phyloP scores from a whole-genome alignment of 2,329 filamentous ascomycete genomes.

The Nakataea oryzae region DNA sequence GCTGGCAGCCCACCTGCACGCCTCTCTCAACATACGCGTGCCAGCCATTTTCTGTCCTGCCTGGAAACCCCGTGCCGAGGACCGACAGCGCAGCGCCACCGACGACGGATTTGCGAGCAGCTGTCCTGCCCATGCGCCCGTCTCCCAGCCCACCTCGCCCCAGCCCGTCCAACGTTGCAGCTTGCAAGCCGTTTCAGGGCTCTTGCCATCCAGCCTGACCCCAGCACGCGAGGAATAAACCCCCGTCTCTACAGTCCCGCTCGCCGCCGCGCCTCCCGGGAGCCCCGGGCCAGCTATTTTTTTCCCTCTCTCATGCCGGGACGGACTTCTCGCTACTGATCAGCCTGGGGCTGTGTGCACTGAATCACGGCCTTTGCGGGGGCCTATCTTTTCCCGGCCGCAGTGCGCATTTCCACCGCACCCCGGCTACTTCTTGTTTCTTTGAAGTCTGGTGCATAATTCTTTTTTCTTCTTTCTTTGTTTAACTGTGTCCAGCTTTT shows the following conservation, averaged over 20 bases:
- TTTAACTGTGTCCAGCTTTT: too few relatives aligned
- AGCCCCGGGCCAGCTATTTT: not conserved
- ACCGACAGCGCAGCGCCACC: not conserved
- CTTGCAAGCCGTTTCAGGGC: not conserved
- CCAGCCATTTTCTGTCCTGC: not conserved
- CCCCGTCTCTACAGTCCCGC: not conserved
- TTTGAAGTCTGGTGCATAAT: not conserved
- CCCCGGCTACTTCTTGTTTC: not conserved
- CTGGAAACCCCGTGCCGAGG: not conserved
- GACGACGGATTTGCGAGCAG: not conserved
- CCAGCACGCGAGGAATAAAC: not conserved
- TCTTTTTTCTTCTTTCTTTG: not conserved
- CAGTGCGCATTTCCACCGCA: not conserved
- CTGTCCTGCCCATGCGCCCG: not conserved
- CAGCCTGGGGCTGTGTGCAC: not conserved
- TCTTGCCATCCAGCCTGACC: not conserved
- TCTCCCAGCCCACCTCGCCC: not conserved
- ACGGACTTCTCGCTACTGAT: not conserved
- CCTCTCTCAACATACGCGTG: too few relatives aligned
- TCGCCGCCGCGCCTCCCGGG: slow-evolving; percentile 6
- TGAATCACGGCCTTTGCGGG: not conserved
- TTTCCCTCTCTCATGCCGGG: not conserved
- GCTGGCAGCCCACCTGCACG: too few relatives aligned
- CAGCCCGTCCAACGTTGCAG: not conserved
- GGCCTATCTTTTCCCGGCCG: not conserved